Evolutionary conservation across 2,329 filamentous ascomycete genomes (phyloP).

Genomic region (Scytalidium lignicola): DNA sequence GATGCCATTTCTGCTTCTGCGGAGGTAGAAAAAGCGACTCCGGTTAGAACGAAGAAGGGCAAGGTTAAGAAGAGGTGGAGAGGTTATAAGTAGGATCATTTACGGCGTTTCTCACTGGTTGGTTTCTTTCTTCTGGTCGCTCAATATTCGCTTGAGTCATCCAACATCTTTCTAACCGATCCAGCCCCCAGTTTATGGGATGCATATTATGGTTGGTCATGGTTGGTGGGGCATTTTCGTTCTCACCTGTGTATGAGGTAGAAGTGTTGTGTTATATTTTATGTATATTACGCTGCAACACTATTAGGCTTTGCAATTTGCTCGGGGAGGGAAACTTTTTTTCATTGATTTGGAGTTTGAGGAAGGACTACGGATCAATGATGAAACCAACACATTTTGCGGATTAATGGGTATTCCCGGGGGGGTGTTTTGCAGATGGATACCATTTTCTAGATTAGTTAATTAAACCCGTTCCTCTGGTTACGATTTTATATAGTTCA

Average conservation of each 20-base stretch:
- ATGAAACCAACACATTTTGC: background rate
- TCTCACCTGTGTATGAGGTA: background rate
- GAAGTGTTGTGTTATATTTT: background rate
- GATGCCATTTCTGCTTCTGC: slow-evolving; percentile 6
- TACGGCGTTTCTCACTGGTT: background rate
- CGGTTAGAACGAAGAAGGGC: slow-evolving; percentile 6
- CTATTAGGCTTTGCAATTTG: background rate
- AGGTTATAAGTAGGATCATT: slow-evolving; percentile 5
- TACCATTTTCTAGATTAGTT: background rate
- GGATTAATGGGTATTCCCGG: background rate
- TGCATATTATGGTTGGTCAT: background rate
- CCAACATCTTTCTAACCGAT: background rate
- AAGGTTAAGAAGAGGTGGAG: slow-evolving; percentile 11
- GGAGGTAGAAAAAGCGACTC: slow-evolving; percentile 1
- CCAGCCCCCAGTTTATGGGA: background rate
- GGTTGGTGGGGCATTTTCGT: background rate
- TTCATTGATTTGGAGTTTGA: background rate
- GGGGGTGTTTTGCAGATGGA: background rate
- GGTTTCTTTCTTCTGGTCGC: background rate
- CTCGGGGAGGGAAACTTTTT: background rate
- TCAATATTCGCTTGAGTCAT: background rate
- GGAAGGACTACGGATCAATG: background rate
- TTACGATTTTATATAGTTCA: background rate
- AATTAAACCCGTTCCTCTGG: background rate
- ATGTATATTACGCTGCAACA: background rate